Evolutionary conservation across 257 asterid species (phyloP).

Genomic region (Coffea canephora): DNA sequence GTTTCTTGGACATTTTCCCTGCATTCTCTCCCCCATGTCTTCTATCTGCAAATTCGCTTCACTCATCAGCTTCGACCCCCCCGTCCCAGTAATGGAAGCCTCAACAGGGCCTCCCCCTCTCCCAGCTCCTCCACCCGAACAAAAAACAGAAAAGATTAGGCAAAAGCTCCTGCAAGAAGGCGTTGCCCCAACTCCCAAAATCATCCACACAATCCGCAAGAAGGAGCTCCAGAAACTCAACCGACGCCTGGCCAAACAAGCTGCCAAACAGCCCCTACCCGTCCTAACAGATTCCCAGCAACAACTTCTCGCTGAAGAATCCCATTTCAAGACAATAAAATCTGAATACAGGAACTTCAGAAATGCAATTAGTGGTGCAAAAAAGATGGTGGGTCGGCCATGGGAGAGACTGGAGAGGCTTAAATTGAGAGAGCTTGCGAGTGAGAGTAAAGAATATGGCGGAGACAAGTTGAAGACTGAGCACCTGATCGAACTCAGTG

Average conservation of each 20-base stretch:
- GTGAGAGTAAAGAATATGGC: slow-evolving; percentile 41
- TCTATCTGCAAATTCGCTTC: neutral
- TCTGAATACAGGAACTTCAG: slow-evolving; percentile 66
- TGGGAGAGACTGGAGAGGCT: slow-evolving; percentile 81
- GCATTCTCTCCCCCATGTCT: neutral
- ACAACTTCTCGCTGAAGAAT: slow-evolving; percentile 48
- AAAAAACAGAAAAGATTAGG: slow-evolving; percentile 51
- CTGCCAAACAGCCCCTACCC: slow-evolving; percentile 50
- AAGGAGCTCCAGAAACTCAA: slow-evolving; percentile 74
- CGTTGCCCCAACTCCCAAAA: slow-evolving; percentile 75
- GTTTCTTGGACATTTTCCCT: neutral
- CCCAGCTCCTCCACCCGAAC: slow-evolving; percentile 43
- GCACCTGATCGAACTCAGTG: slow-evolving; percentile 70
- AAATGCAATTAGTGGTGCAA: slow-evolving; percentile 26
- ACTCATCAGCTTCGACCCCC: neutral
- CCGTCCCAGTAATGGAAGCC: slow-evolving; percentile 56
- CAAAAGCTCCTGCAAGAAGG: slow-evolving; percentile 52
- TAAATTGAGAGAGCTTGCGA: slow-evolving; percentile 55
- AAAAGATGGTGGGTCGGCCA: slow-evolving; percentile 71
- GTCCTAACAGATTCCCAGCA: slow-evolving; percentile 44
- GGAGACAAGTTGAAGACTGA: slow-evolving; percentile 56
- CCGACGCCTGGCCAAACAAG: slow-evolving; percentile 68
- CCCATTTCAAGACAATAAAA: slow-evolving; percentile 55
- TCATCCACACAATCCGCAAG: slow-evolving; percentile 80
- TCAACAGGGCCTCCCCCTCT: slow-evolving; percentile 50